Evolutionary conservation across 257 asterid genomes (phyloP), one percentile per base, ranked within the genome.

Genomic region (Solanum tacnaense): DNA sequence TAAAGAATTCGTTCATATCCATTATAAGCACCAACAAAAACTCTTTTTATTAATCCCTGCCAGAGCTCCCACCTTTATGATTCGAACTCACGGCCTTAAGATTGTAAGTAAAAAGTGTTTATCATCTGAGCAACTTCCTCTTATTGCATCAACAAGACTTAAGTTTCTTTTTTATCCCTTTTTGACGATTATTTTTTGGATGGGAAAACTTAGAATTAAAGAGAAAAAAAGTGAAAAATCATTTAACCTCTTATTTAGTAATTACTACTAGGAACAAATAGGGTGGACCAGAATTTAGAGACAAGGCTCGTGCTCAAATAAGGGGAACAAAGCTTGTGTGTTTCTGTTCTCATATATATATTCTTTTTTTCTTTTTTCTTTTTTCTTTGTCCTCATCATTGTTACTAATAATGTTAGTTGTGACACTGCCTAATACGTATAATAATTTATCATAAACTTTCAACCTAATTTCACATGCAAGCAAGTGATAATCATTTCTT

Each of bases 401-500:
- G 41, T 38, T 46, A 81, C 70, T 9, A 62, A 81, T 81, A 46
- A 46, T 81, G 9, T 81, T 81, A 81, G 38, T 29, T 79, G 39
- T 79, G 38, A 15, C 13, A 76, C 34, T 76, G 31, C 20, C 20
- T 76, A 38, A 39, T 38, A n/a, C 7, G 23, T 76, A 39, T 36
- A 70, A 16, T 73, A 15, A 46, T 16, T 81, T 44, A 81, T 46
- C 68, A 81, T 25, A 81, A 81, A 12, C 39, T 81, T 81, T 81
- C 41, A 46, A 58, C 18, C 52, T 81, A 81, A 46, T 29, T 81
- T 16, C 85, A 81, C 85, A 81, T 81, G 85, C 68, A 27, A 81
- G 29, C 41, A 25, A 44, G 67, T 79, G 85, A 81, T 36, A 81
- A 81, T 46, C 85, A 81, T 81, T 39, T 39, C 44, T 15, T 44